Conservation (phyloP, 1,139 yeast genomes). For the Pichia sp. region DNA sequence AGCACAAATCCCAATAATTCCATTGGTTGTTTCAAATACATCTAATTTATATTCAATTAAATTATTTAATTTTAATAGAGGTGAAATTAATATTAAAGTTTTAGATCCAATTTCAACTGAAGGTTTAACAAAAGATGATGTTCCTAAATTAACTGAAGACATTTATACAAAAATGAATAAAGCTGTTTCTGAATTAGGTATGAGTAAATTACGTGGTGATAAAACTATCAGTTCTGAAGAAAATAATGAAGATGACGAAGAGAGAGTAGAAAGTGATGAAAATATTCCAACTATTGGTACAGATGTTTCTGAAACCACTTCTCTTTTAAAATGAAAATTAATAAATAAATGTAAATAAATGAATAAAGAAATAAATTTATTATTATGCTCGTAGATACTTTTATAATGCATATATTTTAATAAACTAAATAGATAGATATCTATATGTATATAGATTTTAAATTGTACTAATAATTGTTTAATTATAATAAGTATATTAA, state of each 20-base stretch:
- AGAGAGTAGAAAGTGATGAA: conserved; percentile 4
- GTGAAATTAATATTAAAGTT: conserved; percentile 59
- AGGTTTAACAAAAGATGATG: conserved; percentile 54
- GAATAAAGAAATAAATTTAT: too few relatives aligned
- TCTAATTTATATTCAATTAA: conserved; percentile 63
- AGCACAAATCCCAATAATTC: conserved; percentile 83
- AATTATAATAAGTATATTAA: too few relatives aligned
- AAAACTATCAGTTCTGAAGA: not conserved
- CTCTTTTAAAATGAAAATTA: conserved; percentile 11
- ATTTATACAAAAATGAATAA: conserved; percentile 34
- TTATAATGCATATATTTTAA: too few relatives aligned
- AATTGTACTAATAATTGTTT: too few relatives aligned
- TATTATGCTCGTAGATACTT: too few relatives aligned
- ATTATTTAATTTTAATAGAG: conserved; percentile 49
- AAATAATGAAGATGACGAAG: not conserved
- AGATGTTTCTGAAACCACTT: conserved; percentile 15
- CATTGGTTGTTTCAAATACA: conserved; percentile 81
- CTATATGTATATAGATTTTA: too few relatives aligned
- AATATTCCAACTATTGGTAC: not conserved
- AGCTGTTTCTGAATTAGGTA: conserved; percentile 36
- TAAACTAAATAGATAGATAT: too few relatives aligned
- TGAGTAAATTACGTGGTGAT: conserved; percentile 31
- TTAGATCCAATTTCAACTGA: conserved; percentile 61
- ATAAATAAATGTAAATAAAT: not conserved
- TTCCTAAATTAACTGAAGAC: conserved; percentile 40